These are phyloP conservation scores for Microthlaspi erraticum DNA, from an alignment of 345 rosid species.

Conservation along the genomic window DNA sequence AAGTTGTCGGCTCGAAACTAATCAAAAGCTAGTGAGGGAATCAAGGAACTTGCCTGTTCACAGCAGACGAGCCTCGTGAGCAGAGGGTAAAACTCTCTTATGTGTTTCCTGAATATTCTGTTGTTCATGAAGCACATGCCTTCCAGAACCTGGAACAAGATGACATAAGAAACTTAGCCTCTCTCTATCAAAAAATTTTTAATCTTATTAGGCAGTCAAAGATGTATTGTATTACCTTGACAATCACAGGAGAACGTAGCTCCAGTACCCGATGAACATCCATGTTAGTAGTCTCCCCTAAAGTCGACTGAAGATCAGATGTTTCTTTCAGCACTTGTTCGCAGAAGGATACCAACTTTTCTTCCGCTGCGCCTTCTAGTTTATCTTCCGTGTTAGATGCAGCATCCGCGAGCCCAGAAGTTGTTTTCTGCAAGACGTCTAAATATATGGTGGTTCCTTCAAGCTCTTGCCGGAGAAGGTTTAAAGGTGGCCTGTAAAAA, in stretches of 20 bases:
- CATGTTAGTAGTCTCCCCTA: conserved; percentile 81
- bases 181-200: not conserved
- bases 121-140: conserved; percentile 95
- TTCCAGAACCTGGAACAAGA: conserved; percentile 74
- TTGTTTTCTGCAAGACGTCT: conserved; percentile 87
- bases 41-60: conserved; percentile 70
- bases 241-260: conserved; percentile 89
- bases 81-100: conserved; percentile 88
- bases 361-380: conserved; percentile 80
- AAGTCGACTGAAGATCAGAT: conserved; percentile 74
- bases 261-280: conserved; percentile 86
- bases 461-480: conserved; percentile 94
- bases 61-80: conserved; percentile 92
- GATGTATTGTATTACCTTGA: conserved; percentile 61
- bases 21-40: not conserved
- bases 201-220: conserved; percentile 2
- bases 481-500: conserved; percentile 81
- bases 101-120: conserved; percentile 79
- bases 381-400: conserved; percentile 50
- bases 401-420: conserved; percentile 52
- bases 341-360: conserved; percentile 81
- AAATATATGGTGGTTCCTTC: conserved; percentile 84
- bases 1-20: not conserved
- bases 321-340: conserved; percentile 90
- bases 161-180: conserved; percentile 3